Evolutionary conservation across 1,284 basidiomycete species (phyloP).

Genomic region (Pseudozyma sp.): DNA sequence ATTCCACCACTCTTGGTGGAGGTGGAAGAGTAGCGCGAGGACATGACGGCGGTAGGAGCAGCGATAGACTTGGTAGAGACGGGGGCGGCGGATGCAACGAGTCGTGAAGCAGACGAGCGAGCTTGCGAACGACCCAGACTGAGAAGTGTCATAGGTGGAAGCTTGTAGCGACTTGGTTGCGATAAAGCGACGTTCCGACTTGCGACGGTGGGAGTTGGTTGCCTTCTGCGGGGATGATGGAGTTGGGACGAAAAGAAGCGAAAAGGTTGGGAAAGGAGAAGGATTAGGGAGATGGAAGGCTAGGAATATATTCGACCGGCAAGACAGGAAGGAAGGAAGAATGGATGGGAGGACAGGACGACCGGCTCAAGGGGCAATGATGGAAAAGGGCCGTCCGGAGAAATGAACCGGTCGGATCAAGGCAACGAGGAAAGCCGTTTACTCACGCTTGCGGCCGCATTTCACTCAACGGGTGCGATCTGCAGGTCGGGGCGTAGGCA

Average conservation of each 20-base stretch:
- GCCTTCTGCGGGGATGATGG: neutral
- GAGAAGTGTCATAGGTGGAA: constrained; percentile 45
- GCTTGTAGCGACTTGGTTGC: constrained; percentile 1
- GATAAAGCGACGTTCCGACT: constrained; percentile 1
- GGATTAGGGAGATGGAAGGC: neutral
- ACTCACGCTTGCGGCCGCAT: too few relatives aligned
- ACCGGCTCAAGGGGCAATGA: neutral
- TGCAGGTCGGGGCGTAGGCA: too few relatives aligned
- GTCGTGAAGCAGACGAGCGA: constrained; percentile 39
- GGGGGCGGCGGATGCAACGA: constrained; percentile 16
- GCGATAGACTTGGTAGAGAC: constrained; percentile 12
- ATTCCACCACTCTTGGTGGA: constrained; percentile 41
- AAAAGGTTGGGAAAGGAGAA: neutral
- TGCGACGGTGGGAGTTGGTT: too few relatives aligned
- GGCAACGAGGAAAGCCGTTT: constrained; percentile 1
- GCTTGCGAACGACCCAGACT: constrained; percentile 43
- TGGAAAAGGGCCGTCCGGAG: constrained; percentile 1
- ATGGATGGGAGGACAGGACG: neutral
- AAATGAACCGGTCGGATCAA: constrained; percentile 5
- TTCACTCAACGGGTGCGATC: too few relatives aligned
- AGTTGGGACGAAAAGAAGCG: neutral
- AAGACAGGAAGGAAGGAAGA: neutral
- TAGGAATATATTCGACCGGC: constrained; percentile 3
- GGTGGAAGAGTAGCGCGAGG: constrained; percentile 39
- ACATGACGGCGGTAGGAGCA: constrained; percentile 35